Evolutionary conservation across 2,329 filamentous ascomycete species (phyloP), one percentile per base, ranked within the genome.

Genomic region (Lachnellula suecica): DNA sequence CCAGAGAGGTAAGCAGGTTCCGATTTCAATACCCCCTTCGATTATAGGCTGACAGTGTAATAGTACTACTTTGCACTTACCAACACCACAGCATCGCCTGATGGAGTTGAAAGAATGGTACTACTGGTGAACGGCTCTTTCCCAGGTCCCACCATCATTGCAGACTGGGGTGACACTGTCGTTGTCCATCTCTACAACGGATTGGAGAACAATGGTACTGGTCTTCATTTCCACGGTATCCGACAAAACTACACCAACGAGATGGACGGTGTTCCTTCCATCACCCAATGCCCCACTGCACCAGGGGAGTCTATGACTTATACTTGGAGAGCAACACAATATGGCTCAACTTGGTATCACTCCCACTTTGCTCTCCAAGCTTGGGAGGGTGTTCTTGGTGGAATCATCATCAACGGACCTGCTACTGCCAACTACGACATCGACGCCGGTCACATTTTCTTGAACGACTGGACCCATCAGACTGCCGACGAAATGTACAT

Each of bases 241-340:
- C 63, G 72, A 11, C 72, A 75, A 54, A 63, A 72, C 15, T 63
- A 70, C 25, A 68, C 67, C 9, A 71, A 70, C 38, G 59, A 72
- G 40, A 67, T 68, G 58, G 74, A 77, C 53, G 74, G 74, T 20
- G 70, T 71, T 1, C 68, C 69, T 23, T 72, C 74, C 11, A 51
- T 80, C 27, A 79, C 77, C 4, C 84, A 89, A 66, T 90, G 86
- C 57, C 84, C 86, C 2, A 81, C 87, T 53, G 69, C 79, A 0
- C 76, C 78, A 0, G 78, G 55, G 20, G 51, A 49, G 43, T 52
- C 34, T 37, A 52, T 57, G 20, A 59, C 53, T 20, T 63, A 63
- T 45, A 54, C 47, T 34, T 59, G 52, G 38, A 45, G 35, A 19
- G 53, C 48, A 24, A 54, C 35, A 20, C 53, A 46, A 65, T 53